Percentiles rank a stretch among this genome's conserved stretches.
Evolutionary conservation across 2,329 filamentous ascomycete genomes (phyloP).

Genomic region (Celoporthe dispersa): DNA sequence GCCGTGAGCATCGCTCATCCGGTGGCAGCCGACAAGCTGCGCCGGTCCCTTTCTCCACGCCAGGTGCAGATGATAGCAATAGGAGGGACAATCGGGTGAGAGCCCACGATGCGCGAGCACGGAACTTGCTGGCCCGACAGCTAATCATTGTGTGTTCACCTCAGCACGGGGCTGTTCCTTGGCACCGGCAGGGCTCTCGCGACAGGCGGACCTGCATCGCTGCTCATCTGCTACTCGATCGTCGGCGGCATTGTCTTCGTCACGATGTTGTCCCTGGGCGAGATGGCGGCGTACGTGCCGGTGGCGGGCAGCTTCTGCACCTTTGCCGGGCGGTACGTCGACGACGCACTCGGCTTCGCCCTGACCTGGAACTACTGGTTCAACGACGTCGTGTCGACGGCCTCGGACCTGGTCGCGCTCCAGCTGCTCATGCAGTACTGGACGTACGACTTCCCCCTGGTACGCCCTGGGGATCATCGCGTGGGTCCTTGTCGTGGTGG

Average conservation of each 20-base stretch:
- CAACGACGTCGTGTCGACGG: slow-evolving; percentile 65
- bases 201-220: slow-evolving; percentile 62
- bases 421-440: slow-evolving; percentile 65
- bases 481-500: slow-evolving; percentile 56
- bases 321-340: slow-evolving; percentile 57
- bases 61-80: slow-evolving; percentile 72
- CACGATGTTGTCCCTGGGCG: slow-evolving; percentile 62
- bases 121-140: not conserved
- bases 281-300: slow-evolving; percentile 63
- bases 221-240: slow-evolving; percentile 61
- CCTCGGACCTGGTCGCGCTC: slow-evolving; percentile 63
- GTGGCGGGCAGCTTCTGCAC: slow-evolving; percentile 60
- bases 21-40: slow-evolving; percentile 47
- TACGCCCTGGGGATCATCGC: slow-evolving; percentile 68
- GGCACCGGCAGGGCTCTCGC: slow-evolving; percentile 64
- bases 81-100: slow-evolving; percentile 55
- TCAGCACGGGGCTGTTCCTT: slow-evolving; percentile 63
- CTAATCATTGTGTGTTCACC: not conserved
- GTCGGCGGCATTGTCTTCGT: slow-evolving; percentile 62
- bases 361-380: slow-evolving; percentile 68
- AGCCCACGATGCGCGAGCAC: not conserved
- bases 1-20: not conserved
- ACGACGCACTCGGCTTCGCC: slow-evolving; percentile 58
- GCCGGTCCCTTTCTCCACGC: slow-evolving; percentile 60
- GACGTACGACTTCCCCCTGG: slow-evolving; percentile 64